These are phyloP conservation scores for Citrullus colocynthis DNA, from an alignment of 306 rosid genomes.

Conservation along the genomic window DNA sequence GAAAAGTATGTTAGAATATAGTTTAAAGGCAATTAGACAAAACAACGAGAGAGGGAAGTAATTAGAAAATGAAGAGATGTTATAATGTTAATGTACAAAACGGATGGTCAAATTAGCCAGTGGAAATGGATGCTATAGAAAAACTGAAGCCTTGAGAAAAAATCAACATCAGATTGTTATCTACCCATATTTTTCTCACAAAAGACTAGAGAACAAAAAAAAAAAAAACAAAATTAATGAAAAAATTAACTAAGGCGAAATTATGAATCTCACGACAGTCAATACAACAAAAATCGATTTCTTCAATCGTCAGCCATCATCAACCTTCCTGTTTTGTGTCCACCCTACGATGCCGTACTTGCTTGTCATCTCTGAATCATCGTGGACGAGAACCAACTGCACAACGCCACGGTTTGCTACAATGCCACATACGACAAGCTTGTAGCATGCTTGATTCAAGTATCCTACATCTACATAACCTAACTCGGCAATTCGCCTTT, in stretches of 20 bases:
- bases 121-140: neutral
- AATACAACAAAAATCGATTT: neutral
- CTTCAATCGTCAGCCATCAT: neutral
- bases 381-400: slow-evolving; percentile 12
- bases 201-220: neutral
- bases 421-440: slow-evolving; percentile 34
- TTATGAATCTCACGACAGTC: neutral
- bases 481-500: slow-evolving; percentile 50
- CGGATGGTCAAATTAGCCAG: neutral
- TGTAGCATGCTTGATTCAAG: slow-evolving; percentile 26
- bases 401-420: slow-evolving; percentile 10
- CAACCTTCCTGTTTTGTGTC: neutral
- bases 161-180: slow-evolving; percentile 1
- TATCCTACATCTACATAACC: slow-evolving; percentile 48
- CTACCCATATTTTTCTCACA: neutral
- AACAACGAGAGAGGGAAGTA: neutral
- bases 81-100: slow-evolving; percentile 1
- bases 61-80: neutral
- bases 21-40: too few relatives aligned
- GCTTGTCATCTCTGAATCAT: neutral
- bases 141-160: neutral
- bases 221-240: neutral
- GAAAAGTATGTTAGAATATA: too few relatives aligned
- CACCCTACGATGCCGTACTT: neutral
- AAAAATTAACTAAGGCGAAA: neutral